Base-by-base conservation (phyloP, 208 protist species). In the Trypanosoma rangeli region DNA sequence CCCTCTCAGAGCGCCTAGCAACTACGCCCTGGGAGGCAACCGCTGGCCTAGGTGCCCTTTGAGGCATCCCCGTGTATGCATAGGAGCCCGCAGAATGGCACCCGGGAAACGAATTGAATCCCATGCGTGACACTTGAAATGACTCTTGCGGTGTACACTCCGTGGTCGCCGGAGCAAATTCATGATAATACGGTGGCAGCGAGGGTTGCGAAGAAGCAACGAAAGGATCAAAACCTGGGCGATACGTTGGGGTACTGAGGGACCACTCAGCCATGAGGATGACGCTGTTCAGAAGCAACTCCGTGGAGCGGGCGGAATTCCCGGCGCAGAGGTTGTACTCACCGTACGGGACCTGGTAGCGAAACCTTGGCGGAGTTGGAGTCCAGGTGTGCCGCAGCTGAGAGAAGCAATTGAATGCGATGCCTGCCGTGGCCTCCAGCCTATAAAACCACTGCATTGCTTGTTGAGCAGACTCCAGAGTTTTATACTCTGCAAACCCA, bases 401-500 rank as follows among this genome's bases (percentile, higher is more conserved):
- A 42, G n/a, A 56, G 28, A 33, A 55, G n/a, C 74, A 76, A 10
- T 49, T 59, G 49, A 57, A 58, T 9, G 75, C 74, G 55, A 75
- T 68, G 20, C 77, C 68, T 10, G 74, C 61, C 0, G 75, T 70
- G 4, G 75, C 60, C 1, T 33, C 56, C 10, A 82, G 42, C 48
- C 48, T 44, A 15, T 79, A 44, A 63, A 92, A 86, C 86, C 86
- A 92, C 67, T 62, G 29, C 53, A 89, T 61, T 15, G 86, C 83
- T 3, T 54, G 57, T 3, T 57, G 60, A 3, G 86, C 83, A 31
- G 59, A 28, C 4, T 76, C 77, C 15, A 26, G 13, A 22, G 60
- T 80, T 46, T 79, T 63, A 68, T 92, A 92, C 20, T 82, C 79
- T 20, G 74, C 86, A 68, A 92, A 92, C 44, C 74, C 86, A 8